Evolutionary conservation across 805 yeast species (phyloP), one percentile per base, ranked within the genome.

Genomic region (Dipodascopsis tothii): DNA sequence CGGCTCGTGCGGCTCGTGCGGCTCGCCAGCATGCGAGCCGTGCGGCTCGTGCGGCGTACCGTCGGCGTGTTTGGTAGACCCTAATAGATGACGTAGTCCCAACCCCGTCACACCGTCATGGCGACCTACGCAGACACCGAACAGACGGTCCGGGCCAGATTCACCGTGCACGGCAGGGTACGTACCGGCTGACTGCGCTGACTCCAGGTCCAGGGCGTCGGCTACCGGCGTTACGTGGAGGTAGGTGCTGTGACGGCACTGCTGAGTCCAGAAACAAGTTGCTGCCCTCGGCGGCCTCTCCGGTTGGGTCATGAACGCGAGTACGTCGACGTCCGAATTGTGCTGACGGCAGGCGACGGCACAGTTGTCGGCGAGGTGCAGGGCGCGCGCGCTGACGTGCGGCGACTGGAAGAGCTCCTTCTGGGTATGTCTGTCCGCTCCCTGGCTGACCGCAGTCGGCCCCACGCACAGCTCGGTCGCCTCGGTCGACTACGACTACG

Each of bases 1-100:
- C n/a, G n/a, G 55, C 86, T 81, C 1, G 72, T 87, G 77, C 95
- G 95, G 1, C 69, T 82, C 2, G 94, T 86, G 6, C 86, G 85
- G 57, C 77, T 86, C 33, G 85, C 81, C 23, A 86, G 86, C 60
- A 87, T 95, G 2, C 70, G 83, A 52, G 88, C 94, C 0, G 69
- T 94, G 47, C 78, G 90, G 37, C 56, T 84, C 14, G 94, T 95
- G 0, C 95, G 95, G 1, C 55, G 75, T 2, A 74, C 81, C 55
- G 81, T 94, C 0, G 96, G 96, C 3, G 61, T 69, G 20, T 63
- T 86, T 37, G 92, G 94, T 0, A 70, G 70, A 19, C 40, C 34
- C 18, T 54, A 55, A 22, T 40, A 40, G 36, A 51, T 64, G 33
- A 7, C 30, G 30, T 25, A 7, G 30, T 7, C 14, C 30, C 14